Conservation (phyloP, 2,329 filamentous ascomycete genomes). For the Talaromyces sp. region DNA sequence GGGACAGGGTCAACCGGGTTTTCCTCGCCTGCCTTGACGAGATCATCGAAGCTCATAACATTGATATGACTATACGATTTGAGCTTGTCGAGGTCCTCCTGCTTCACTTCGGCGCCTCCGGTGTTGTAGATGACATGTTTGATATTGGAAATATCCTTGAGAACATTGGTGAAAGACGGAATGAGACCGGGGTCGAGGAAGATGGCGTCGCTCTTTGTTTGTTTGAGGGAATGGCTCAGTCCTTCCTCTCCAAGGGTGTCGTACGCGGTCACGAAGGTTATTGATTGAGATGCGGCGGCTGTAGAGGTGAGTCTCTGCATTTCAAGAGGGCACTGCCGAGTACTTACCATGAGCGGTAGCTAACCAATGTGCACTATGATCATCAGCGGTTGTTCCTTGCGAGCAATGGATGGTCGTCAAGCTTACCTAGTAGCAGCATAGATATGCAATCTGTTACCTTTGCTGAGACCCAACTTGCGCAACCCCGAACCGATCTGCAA, state of each 20-base stretch:
- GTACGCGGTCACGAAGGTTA: slow-evolving; percentile 90
- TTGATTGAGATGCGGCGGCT: slow-evolving; percentile 71
- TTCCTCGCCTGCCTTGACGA: slow-evolving; percentile 54
- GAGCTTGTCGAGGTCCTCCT: slow-evolving; percentile 51
- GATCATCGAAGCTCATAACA: slow-evolving; percentile 52
- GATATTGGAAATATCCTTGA: slow-evolving; percentile 52
- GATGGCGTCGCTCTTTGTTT: slow-evolving; percentile 76
- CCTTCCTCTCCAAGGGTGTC: slow-evolving; percentile 84
- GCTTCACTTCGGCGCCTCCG: slow-evolving; percentile 44
- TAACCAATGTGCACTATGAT: slow-evolving; percentile 69
- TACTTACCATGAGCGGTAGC: slow-evolving; percentile 65
- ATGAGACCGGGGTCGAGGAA: slow-evolving; percentile 79
- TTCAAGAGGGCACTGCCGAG: background rate
- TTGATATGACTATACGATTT: slow-evolving; percentile 50
- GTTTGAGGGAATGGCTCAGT: slow-evolving; percentile 76
- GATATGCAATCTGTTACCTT: slow-evolving; percentile 67
- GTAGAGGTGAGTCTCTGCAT: slow-evolving; percentile 6
- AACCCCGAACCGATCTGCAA: slow-evolving; percentile 67
- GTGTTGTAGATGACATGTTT: slow-evolving; percentile 57
- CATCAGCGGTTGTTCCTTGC: background rate
- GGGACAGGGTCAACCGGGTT: slow-evolving; percentile 67
- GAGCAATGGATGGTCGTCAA: background rate
- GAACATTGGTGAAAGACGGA: slow-evolving; percentile 53
- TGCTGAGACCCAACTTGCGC: slow-evolving; percentile 65
- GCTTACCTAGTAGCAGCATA: slow-evolving; percentile 75